A percentile compares a stretch with the other conserved stretches of the same genome.
Conservation (phyloP, 441 rosid species). For the Adansonia madagascariensis region DNA sequence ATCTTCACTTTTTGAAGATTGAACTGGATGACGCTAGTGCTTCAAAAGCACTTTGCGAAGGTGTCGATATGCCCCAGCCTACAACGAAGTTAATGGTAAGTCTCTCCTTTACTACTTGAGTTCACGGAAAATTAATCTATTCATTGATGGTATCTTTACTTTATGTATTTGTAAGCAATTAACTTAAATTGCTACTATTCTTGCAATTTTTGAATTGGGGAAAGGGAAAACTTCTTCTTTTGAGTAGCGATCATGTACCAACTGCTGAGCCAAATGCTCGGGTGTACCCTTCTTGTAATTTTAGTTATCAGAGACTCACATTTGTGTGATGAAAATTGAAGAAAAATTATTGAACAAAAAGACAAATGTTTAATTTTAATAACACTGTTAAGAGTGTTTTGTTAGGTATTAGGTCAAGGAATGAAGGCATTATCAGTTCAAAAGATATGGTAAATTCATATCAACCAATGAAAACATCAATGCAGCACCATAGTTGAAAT, state of each 20-base stretch:
- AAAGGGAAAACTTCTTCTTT: slow-evolving; percentile 6
- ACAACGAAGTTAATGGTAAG: slow-evolving; percentile 38
- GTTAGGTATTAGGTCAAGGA: neutral
- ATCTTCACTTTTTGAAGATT: slow-evolving; percentile 54
- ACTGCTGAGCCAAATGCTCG: neutral
- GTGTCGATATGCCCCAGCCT: slow-evolving; percentile 46
- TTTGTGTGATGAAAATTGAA: slow-evolving; percentile 9
- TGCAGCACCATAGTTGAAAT: neutral
- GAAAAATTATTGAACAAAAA: neutral
- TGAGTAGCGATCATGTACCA: neutral
- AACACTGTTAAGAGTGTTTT: neutral
- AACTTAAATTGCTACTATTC: neutral
- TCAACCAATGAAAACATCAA: slow-evolving; percentile 14
- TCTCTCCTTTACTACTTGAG: slow-evolving; percentile 24
- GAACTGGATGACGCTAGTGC: slow-evolving; percentile 50
- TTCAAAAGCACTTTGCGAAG: slow-evolving; percentile 54
- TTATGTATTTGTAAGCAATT: neutral
- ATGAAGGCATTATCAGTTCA: slow-evolving; percentile 10
- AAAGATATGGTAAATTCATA: neutral
- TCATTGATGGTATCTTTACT: slow-evolving; percentile 21
- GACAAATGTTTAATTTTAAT: slow-evolving; percentile 4
- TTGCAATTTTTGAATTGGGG: neutral
- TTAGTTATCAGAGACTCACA: slow-evolving; percentile 1
- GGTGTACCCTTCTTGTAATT: slow-evolving; percentile 6
- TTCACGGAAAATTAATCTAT: slow-evolving; percentile 14